Evolutionary conservation across 179 eudicot species (phyloP), one percentile per base, ranked within the genome.

Genomic region (Beta lomatogona): DNA sequence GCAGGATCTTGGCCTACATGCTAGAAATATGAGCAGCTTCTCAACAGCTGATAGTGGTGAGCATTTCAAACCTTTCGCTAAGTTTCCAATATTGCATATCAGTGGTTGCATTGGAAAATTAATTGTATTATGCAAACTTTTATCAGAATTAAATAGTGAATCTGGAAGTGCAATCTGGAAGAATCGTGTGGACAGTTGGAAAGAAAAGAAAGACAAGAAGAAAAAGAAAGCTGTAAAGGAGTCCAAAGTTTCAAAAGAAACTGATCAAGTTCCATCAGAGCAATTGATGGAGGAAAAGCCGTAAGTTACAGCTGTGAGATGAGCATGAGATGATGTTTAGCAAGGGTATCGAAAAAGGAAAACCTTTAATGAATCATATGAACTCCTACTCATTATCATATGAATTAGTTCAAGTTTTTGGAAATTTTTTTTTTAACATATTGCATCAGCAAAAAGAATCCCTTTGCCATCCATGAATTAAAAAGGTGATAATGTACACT

Each of bases 91-190:
- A 59, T 55, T 9, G 22, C 5, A 5, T 9, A 45, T 25, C 4
- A 73, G 7, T 54, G 66, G 16, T 75, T 31, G 18, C 9, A 57
- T 54, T 54, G 36, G 52, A 16, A 4, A 31, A 31, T 31, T 50
- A 75, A 36, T 19, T 36, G 28, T 73, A 9, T 58, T 48, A 74
- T 73, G 68, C 55, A 9, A 22, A 61, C 22, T 66, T 78, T 75
- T 68, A 53, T 77, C 87, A 96, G 99, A 96, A 77, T 65, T 83
- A 15, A 82, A 77, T 73, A 90, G 87, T 79, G 99, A 96, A 83
- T 80, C 91, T 74, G 99, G 99, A 83, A 91, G 91, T 50, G 90
- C 97, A 6, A 92, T 96, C 85, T 96, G 99, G 99, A 96, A 96
- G 86, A 91, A 92, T 79, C 87, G 99, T 73, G 97, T 96, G 78